Base-by-base conservation (phyloP, 495 filamentous ascomycete species). In the Collariella sp. region DNA sequence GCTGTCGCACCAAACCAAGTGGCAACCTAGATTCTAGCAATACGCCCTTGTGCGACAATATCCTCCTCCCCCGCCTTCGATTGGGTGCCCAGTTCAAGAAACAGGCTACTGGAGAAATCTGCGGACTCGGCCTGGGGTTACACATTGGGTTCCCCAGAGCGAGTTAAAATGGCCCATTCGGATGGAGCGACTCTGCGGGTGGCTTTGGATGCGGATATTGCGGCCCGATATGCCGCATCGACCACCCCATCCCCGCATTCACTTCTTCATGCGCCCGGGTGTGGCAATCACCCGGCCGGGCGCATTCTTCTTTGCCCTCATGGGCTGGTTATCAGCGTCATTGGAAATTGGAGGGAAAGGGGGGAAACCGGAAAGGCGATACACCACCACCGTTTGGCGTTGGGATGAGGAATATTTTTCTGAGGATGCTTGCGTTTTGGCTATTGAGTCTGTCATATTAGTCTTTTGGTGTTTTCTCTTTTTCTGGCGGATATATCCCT, bases 401-500 rank as follows among this genome's bases (percentile, higher is more conserved):
- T 55, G 43, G 44, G 52, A 47, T 38, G 38, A 31, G 4, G 51
- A 42, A 19, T 38, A 16, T 18, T 26, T n/a, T 24, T 53, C 46
- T 26, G 41, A 38, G 42, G 34, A 23, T 13, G 20, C 33, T 10
- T 52, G 42, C 49, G 29, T 43, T 52, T 43, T 43, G 38, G 49
- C 39, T 50, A n/a, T 40, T 13, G 35, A 5, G n/a, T 18, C 42
- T 19, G 13, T 41, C 9, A n/a, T 19, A 18, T 44, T 36, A 16
- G n/a, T 24, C 12, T 46, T 46, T 38, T n/a, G 20, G 44, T 13
- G 20, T 40, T 40, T 11, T 47, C 35, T 41, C 36, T n/a, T 55
- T 48, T n/a, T 55, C 42, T 47, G 52, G 36, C 42, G 52, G 52
- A 55, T 55, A 55, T 55, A 55, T 55, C 52, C 52, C 52, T 12